These are phyloP conservation scores for Cytospora piceicola DNA, from an alignment of 2,329 filamentous ascomycete genomes.

Conservation along the genomic window DNA sequence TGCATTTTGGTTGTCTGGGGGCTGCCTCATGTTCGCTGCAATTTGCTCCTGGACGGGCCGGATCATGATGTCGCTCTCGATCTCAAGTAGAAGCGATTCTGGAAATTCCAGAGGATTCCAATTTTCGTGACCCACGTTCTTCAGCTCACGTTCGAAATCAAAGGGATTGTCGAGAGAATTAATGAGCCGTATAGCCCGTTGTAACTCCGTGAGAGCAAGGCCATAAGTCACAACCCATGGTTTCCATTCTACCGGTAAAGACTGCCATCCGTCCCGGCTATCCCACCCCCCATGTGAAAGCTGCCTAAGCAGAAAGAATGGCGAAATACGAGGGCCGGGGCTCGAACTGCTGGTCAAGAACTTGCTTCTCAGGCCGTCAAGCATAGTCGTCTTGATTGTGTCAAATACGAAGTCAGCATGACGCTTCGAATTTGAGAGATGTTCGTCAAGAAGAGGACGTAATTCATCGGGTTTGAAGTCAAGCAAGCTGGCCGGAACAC, in stretches of 20 bases:
- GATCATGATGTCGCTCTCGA: constrained; percentile 66
- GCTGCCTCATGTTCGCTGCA: constrained; percentile 57
- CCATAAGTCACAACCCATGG: constrained; percentile 45
- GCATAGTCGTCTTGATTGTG: background rate
- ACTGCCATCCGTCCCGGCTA: constrained; percentile 33
- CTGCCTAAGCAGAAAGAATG: constrained; percentile 42
- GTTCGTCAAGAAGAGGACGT: background rate
- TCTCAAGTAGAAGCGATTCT: constrained; percentile 66
- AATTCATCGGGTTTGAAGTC: no score
- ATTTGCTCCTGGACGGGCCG: constrained; percentile 63
- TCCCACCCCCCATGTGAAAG: constrained; percentile 34
- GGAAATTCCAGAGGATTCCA: constrained; percentile 59
- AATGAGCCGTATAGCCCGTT: constrained; percentile 49
- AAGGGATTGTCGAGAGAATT: constrained; percentile 31
- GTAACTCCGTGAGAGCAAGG: constrained; percentile 44
- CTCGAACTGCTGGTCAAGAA: background rate
- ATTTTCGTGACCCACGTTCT: constrained; percentile 57
- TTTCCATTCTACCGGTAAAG: constrained; percentile 42
- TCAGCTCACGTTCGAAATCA: constrained; percentile 47
- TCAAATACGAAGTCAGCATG: background rate
- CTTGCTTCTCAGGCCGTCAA: background rate
- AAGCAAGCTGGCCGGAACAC: background rate
- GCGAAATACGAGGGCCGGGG: constrained; percentile 38
- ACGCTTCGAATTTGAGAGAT: background rate
- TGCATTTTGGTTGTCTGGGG: constrained; percentile 46